These are phyloP conservation scores for Lentinula guzmanii DNA, from an alignment of 768 basidiomycete genomes.

Conservation along the genomic window DNA sequence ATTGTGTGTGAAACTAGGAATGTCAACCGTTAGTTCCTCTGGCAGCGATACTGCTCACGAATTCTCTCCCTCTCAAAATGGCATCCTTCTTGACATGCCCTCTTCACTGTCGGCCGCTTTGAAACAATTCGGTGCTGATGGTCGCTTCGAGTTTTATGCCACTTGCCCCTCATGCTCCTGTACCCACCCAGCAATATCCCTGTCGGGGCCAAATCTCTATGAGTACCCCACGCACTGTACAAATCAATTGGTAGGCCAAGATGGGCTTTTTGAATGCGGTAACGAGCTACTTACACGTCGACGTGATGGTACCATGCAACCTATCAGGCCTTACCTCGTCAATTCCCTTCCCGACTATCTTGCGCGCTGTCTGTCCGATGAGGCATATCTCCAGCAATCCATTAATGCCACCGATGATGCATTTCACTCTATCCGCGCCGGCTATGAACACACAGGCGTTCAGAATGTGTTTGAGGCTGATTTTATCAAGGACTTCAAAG, in stretches of 20 bases:
- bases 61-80: neutral
- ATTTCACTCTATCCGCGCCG: neutral
- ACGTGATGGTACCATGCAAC: neutral
- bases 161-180: neutral
- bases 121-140: neutral
- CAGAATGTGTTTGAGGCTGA: constrained; percentile 18
- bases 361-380: constrained; percentile 12
- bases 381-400: constrained; percentile 10
- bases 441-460: constrained; percentile 2
- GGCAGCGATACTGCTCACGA: neutral
- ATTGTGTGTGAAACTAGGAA: constrained; percentile 6
- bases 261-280: neutral
- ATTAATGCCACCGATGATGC: constrained; percentile 10
- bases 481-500: constrained; percentile 19
- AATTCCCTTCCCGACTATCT: constrained; percentile 17
- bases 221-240: constrained; percentile 8
- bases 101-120: neutral
- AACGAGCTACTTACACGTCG: neutral
- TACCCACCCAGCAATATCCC: neutral
- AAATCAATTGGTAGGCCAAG: neutral
- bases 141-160: neutral
- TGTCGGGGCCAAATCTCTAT: neutral
- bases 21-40: neutral
- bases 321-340: constrained; percentile 12
- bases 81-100: neutral